Evolutionary conservation across 176 grass and related monocot species (phyloP).

Genomic region (Pontederia crassipes): DNA sequence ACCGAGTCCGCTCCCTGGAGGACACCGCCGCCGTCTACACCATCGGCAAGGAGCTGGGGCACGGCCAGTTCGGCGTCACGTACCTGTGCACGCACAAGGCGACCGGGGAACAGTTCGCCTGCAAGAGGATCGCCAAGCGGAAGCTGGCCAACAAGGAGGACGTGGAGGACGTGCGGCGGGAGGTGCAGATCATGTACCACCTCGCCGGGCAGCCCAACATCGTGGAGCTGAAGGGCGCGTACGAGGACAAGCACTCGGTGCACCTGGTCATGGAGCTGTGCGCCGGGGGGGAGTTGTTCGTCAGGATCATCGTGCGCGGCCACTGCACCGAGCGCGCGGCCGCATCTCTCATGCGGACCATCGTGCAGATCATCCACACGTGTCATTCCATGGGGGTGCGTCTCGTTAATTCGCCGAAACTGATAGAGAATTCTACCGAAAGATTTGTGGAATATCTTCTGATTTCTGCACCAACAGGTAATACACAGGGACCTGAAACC

Average conservation of each 20-base stretch:
- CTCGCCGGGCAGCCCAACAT: conserved; percentile 13
- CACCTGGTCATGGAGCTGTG: conserved; percentile 21
- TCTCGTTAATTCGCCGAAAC: too few species aligned
- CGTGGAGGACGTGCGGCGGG: conserved; percentile 14
- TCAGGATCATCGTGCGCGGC: conserved; percentile 11
- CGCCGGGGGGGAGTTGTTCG: conserved; percentile 14
- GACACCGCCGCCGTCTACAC: conserved; percentile 41
- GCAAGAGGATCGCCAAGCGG: conserved; percentile 19
- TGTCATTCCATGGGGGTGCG: conserved; percentile 15
- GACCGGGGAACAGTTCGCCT: conserved; percentile 9
- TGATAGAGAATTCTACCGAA: too few species aligned
- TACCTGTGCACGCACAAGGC: conserved; percentile 68
- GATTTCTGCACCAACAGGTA: background rate
- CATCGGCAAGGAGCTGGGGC: conserved; percentile 74
- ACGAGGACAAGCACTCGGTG: conserved; percentile 21
- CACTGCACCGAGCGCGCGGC: conserved; percentile 17
- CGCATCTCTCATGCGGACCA: conserved; percentile 12
- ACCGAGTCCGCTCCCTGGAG: conserved; percentile 52
- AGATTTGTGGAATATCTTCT: too few species aligned
- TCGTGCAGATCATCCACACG: conserved; percentile 18
- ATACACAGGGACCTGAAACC: conserved; percentile 18
- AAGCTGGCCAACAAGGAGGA: conserved; percentile 16
- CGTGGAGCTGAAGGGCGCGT: conserved; percentile 15
- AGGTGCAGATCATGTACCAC: conserved; percentile 21
- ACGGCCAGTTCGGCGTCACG: conserved; percentile 81